Evolutionary conservation across 441 rosid species (phyloP), one percentile per base, ranked within the genome.

Genomic region (Erodium trifolium): DNA sequence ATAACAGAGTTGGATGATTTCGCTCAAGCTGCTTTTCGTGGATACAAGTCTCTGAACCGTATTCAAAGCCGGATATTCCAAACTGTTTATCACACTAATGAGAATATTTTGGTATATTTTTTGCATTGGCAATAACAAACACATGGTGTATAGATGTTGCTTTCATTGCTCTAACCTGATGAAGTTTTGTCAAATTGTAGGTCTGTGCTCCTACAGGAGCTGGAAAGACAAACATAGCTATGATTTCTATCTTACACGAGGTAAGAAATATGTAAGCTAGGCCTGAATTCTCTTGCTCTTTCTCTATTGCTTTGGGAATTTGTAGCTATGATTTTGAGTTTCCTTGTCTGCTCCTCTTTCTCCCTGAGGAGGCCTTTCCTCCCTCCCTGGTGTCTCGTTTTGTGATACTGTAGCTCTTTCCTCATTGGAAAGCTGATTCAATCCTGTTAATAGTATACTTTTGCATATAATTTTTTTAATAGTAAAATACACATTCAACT

Each of bases 161-260:
- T 17, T 55, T 55, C 8, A 17, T 5, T 55, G 63, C 17, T 55
- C 76, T 78, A 57, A 68, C 49, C 23, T 70, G 31, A 73, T 73
- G 63, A 55, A 55, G 18, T 75, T 72, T 76, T 71, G 65, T 80
- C 57, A 79, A 17, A 53, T 72, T 80, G 78, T 82, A 93, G 98
- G 98, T 93, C 75, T 93, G 98, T 83, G 98, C 98, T 66, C 98
- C 98, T 16, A 93, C 98, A 31, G 98, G 98, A 76, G 98, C 98
- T 70, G 98, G 98, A 9, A 93, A 93, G 84, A 91, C 97, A 78
- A 93, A 93, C 79, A 93, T 93, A 77, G 97, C 98, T 45, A 89
- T 93, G 98, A 85, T 93, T 68, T 88, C 98, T 70, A 80, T 93
- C 76, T 82, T 93, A 69, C 98, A 93, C 39, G 97, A 93, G 95